Conservation (phyloP, 495 filamentous ascomycete species). For the Trichoderma parareesei region DNA sequence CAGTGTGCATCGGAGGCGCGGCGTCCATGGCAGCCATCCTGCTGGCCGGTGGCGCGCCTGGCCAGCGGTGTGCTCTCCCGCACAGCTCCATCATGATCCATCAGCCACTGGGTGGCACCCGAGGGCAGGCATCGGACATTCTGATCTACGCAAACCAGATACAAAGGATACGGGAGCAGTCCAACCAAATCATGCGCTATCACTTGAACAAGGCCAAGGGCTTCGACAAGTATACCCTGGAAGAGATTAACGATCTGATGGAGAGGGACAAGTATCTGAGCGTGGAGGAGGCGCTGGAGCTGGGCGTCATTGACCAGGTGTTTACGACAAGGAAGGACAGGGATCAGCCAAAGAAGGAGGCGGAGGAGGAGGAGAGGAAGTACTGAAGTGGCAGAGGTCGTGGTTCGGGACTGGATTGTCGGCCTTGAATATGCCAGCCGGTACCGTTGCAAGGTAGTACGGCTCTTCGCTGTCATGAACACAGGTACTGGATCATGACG, state of each 20-base stretch:
- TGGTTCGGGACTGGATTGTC: not conserved
- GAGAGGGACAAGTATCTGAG: slow-evolving; percentile 93
- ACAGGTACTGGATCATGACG: too few relatives aligned
- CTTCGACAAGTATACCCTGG: slow-evolving; percentile 49
- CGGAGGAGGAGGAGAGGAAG: slow-evolving; percentile 17
- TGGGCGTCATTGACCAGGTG: slow-evolving; percentile 89
- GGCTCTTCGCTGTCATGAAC: too few relatives aligned
- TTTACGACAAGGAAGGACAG: slow-evolving; percentile 43
- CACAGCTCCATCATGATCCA: slow-evolving; percentile 95
- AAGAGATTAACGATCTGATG: slow-evolving; percentile 89
- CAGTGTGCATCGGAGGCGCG: slow-evolving; percentile 91
- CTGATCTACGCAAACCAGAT: slow-evolving; percentile 97
- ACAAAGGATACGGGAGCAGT: slow-evolving; percentile 68
- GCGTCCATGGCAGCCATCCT: slow-evolving; percentile 91
- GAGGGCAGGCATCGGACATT: slow-evolving; percentile 85
- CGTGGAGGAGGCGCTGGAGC: slow-evolving; percentile 75
- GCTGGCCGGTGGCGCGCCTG: slow-evolving; percentile 75
- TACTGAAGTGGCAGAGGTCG: not conserved
- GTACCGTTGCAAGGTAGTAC: too few relatives aligned
- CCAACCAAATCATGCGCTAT: slow-evolving; percentile 82
- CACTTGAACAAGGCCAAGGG: slow-evolving; percentile 73
- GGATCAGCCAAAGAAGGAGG: slow-evolving; percentile 21
- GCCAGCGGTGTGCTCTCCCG: slow-evolving; percentile 80
- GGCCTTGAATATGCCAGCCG: not conserved
- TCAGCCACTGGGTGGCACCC: slow-evolving; percentile 86